Evolutionary conservation across 257 asterid species (phyloP), one percentile per base, ranked within the genome.

Genomic region (Salvia splendens): DNA sequence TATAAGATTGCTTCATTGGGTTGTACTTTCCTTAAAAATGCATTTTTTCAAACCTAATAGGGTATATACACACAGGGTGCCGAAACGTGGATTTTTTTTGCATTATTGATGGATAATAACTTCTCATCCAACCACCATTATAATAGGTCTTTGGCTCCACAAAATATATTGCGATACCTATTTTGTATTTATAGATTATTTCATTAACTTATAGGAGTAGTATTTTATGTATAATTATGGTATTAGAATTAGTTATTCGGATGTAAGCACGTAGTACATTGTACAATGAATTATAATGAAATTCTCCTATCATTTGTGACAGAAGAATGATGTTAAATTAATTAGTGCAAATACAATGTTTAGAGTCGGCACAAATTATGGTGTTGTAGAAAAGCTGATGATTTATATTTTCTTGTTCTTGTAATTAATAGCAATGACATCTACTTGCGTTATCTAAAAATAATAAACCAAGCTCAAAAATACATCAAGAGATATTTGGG

Each of bases 21-120:
- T 61, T 48, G 68, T 74, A 53, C 76, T 74, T 63, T 69, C 76
- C 75, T 72, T 77, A 77, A 63, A 63, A 57, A 55, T 49, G 47
- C 57, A 5, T 8, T 12, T 16, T 49, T 14, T 53, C 64, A 40
- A 64, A 38, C 17, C 30, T 24, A 24, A 42, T 15, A 12, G 0
- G 32, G 51, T 49, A 48, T 20, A 20, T 20, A 20, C 24, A 20
- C 63, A 24, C 11, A 4, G 8, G 41, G 10, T 45, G 54, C 54
- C 53, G 67, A 48, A 55, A 61, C 47, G 62, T 69, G 43, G 61
- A 51, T 52, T 50, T 60, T 50, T 60, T 46, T 16, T 61, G 12
- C 42, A 62, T 62, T 62, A 45, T 62, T 62, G 55, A 20, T 20
- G 4, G 67, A 61, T 42, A 61, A 61, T 12, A 53, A 41, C 41